Base-by-base conservation (phyloP, 2,329 filamentous ascomycete species). In the Hymenoscyphus infarciens region DNA sequence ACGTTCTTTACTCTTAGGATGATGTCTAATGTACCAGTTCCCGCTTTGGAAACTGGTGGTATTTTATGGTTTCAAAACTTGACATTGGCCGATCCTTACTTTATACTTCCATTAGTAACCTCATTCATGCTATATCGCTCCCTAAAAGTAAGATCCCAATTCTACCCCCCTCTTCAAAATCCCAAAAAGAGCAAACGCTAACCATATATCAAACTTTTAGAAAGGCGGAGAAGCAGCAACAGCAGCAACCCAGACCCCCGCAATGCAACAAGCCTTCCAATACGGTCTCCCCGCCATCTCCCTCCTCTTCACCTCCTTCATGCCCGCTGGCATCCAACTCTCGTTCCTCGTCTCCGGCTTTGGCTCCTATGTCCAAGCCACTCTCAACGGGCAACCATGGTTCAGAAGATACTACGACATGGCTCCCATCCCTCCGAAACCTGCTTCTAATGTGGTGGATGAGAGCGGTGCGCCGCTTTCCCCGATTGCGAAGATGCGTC, bases 51-150 rank as follows among this genome's bases (percentile, higher is more conserved):
- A 69, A 79, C 77, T 1, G 90, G 90, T 35, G 88, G 90, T 2
- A 77, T 87, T 39, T 77, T 87, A 49, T 99, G 95, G 95, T 84
- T 98, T 68, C 77, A 79, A 1, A 90, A 98, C 74, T 76, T 99
- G 66, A 88, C 91, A 0, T 73, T 86, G 25, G 75, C 84, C 1
- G 95, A 99, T 75, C 94, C 95, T 0, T 88, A 82, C 70, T 94
- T 85, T 69, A 75, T 95, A 49, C 78, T 98, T 35, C 95, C 95
- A 1, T 66, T 85, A 2, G 62, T 81, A 1, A 85, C 87, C 2
- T 82, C 86, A 85, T 60, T 82, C 25, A 49, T 49, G 42, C n/a
- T 22, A 7, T 49, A 22, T 19, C 10, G 8, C 1, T 22, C n/a
- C 42, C 19, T 49, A 11, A 49, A 49, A 22, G 42, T 49, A 49